phyloP scores from a whole-genome alignment of 768 basidiomycete genomes.

The Harrya chromipes region DNA sequence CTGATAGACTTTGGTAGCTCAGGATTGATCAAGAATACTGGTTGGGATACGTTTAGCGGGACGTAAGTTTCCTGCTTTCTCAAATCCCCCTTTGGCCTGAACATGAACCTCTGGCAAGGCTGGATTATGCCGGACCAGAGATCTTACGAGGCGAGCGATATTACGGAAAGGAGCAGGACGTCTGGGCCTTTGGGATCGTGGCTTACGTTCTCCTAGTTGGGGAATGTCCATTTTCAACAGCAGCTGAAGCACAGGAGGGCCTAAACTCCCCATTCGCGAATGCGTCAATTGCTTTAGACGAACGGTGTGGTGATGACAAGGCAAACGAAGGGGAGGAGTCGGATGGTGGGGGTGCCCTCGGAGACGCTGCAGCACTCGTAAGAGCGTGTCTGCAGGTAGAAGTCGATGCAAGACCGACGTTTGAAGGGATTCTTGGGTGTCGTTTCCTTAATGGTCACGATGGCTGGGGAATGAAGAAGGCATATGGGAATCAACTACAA shows the following conservation, averaged over 20 bases:
- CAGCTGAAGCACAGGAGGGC: conserved; percentile 87
- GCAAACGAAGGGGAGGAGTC: conserved; percentile 69
- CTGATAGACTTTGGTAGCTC: conserved; percentile 97
- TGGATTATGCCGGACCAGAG: conserved; percentile 96
- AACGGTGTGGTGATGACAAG: conserved; percentile 73
- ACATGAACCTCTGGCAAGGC: conserved; percentile 37
- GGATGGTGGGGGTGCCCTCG: conserved; percentile 82
- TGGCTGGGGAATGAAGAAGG: conserved; percentile 60
- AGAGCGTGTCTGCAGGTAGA: conserved; percentile 82
- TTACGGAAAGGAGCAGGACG: conserved; percentile 94
- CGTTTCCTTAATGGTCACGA: conserved; percentile 75
- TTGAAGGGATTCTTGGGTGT: conserved; percentile 76
- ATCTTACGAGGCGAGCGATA: conserved; percentile 94
- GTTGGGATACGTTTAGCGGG: conserved; percentile 92
- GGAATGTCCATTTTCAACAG: conserved; percentile 89
- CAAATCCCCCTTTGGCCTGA: conserved; percentile 3
- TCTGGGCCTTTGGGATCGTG: conserved; percentile 98
- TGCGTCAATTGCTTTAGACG: conserved; percentile 73
- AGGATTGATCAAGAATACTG: conserved; percentile 74
- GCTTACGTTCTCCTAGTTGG: conserved; percentile 92
- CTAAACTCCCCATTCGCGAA: conserved; percentile 72
- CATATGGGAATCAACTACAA: conserved; percentile 28
- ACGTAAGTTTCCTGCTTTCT: conserved; percentile 56
- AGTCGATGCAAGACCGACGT: conserved; percentile 74
- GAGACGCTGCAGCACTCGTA: conserved; percentile 83